Evolutionary conservation across 345 rosid species (phyloP).

Genomic region (Eucalyptus regnans): DNA sequence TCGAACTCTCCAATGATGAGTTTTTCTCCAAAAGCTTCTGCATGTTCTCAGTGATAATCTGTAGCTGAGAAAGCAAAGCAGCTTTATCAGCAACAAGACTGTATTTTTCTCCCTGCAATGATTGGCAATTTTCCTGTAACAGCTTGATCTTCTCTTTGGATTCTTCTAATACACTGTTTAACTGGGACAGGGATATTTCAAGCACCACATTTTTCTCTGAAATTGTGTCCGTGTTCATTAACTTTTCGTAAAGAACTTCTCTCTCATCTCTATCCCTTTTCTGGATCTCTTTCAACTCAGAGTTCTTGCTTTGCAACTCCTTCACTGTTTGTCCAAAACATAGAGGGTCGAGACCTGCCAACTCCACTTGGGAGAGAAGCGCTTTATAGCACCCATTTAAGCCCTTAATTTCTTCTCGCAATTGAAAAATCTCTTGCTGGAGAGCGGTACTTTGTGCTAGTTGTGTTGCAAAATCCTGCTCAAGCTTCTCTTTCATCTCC

Average conservation of each 20-base stretch:
- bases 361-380: constrained; percentile 53
- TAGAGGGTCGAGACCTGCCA: constrained; percentile 48
- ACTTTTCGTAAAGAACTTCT: constrained; percentile 32
- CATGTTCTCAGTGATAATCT: constrained; percentile 61
- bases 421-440: constrained; percentile 59
- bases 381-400: constrained; percentile 42
- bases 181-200: constrained; percentile 60
- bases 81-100: constrained; percentile 60
- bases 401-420: constrained; percentile 58
- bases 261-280: constrained; percentile 33
- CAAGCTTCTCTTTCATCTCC: constrained; percentile 64
- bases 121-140: constrained; percentile 50
- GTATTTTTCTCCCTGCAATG: constrained; percentile 63
- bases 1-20: constrained; percentile 36
- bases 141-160: constrained; percentile 41
- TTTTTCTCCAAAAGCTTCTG: constrained; percentile 60
- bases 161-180: constrained; percentile 63
- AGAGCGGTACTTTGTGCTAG: constrained; percentile 39
- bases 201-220: constrained; percentile 44
- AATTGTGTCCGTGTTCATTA: constrained; percentile 39
- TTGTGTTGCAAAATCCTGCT: constrained; percentile 49
- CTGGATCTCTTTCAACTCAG: constrained; percentile 43
- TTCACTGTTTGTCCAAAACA: constrained; percentile 38
- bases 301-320: constrained; percentile 57
- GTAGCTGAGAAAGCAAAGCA: constrained; percentile 71